A percentile compares a stretch with the other conserved stretches of the same genome.
These are phyloP conservation scores for Pythium aquatile DNA, from an alignment of 352 stramenopile genomes.

Conservation along the genomic window DNA sequence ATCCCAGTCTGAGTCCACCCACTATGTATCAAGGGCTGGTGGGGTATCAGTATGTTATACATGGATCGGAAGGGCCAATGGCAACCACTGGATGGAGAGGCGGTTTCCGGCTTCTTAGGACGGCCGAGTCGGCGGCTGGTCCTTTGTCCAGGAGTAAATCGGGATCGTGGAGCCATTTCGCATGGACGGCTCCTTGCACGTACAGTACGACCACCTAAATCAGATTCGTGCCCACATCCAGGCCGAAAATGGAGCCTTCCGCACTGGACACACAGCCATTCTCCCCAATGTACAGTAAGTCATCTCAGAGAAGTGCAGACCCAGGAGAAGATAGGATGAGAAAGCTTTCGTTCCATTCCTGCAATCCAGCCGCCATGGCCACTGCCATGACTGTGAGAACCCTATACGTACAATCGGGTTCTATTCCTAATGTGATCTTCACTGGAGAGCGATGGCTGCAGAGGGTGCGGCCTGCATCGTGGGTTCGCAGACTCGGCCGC, in stretches of 20 bases:
- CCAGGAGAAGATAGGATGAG: background rate
- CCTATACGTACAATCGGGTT: background rate
- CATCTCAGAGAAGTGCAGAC: background rate
- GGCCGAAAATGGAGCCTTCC: background rate
- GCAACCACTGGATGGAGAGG: background rate
- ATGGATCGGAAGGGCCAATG: background rate
- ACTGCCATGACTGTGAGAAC: background rate
- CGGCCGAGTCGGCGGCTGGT: background rate
- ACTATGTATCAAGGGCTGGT: background rate
- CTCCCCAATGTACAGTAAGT: background rate
- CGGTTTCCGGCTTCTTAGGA: slow-evolving; percentile 5
- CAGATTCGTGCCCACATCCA: background rate
- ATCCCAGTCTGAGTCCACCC: background rate
- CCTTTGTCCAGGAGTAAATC: background rate
- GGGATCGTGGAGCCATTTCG: background rate
- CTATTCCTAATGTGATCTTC: background rate
- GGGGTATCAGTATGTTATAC: slow-evolving; percentile 1
- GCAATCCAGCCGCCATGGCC: background rate
- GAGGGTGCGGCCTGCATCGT: background rate
- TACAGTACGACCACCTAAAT: slow-evolving; percentile 11
- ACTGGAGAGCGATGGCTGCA: background rate
- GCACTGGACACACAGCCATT: background rate
- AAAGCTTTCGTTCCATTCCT: slow-evolving; percentile 4
- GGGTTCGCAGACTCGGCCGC: background rate
- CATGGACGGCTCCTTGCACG: background rate